Evolutionary conservation across 768 basidiomycete species (phyloP), one percentile per base, ranked within the genome.

Genomic region (Psilocybe sp.): DNA sequence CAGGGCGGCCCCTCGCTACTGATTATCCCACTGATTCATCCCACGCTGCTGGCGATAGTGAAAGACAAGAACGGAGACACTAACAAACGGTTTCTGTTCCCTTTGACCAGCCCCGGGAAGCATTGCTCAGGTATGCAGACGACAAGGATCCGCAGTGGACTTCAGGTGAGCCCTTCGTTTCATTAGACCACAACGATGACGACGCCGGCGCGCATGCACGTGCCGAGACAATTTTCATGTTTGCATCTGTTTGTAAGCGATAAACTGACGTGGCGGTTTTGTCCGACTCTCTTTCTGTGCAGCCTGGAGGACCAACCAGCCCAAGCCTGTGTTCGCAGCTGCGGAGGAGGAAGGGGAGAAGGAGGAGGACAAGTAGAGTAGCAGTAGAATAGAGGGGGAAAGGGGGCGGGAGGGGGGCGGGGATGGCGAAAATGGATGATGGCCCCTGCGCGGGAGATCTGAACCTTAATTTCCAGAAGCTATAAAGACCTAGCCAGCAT

Each of bases 51-150:
- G 50, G 56, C 52, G 45, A 45, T 47, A 55, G 51, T 49, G 50
- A 54, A n/a, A n/a, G n/a, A n/a, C n/a, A n/a, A n/a, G n/a, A n/a
- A n/a, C n/a, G n/a, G n/a, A n/a, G n/a, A n/a, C n/a, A n/a, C n/a
- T n/a, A n/a, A n/a, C n/a, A n/a, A n/a, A n/a, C n/a, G n/a, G n/a
- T n/a, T n/a, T n/a, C n/a, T n/a, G n/a, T 49, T 37, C 51, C 37
- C 61, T 60, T 60, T 56, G 59, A 62, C 18, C 70, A 98, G 96
- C 97, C 97, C 38, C 87, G 97, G 54, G 95, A 97, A 71, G 97
- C 97, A 3, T 73, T 99, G 49, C 88, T 98, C 77, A 92, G 85
- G 70, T 98, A 94, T 60, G 97, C 97, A 32, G 71, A 86, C 54
- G 87, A 90, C 39, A 71, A 79, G 53, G 87, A 96, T 65, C 92